Base-by-base conservation (phyloP, 192 early-diverging fungal species). In the Geranomyces variabilis region DNA sequence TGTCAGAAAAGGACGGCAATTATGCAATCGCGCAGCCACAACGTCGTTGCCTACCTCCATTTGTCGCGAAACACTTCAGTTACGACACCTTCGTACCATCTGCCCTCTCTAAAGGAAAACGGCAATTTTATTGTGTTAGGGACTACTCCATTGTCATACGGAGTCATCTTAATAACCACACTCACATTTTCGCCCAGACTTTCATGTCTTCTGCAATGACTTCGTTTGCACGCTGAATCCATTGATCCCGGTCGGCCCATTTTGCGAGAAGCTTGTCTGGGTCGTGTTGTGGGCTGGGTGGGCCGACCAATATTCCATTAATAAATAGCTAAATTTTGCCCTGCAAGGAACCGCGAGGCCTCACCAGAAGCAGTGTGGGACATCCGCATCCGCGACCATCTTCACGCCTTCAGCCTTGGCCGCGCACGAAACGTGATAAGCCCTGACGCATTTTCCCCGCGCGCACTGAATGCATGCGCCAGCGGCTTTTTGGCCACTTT, bases 391-490 rank as follows among this genome's bases (percentile, higher is more conserved):
- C 22, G 66, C 63, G 21, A 58, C 4, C 30, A 59, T 59, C 10
- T 15, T 45, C 22, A 70, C 22, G 10, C 26, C 15, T 1, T 45
- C 65, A 1, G 63, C 33, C 26, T 55, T 30, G 41, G 22, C 2
- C 84, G 81, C 84, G 70, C 84, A 86, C 3, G 82, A 67, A 4
- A 84, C 82, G 59, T 86, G 84, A 53, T 78, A 86, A 9, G 84
- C 79, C 30, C 78, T 36, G 24, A 77, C 60, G 68, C 84, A 86
- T 63, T 80, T 80, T 7, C 83, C 83, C 69, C 77, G 60, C 21
- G 70, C 78, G 62, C 84, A 86, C 75, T 86, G 84, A 66, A 86
- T 82, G 57, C 80, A 78, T 0, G 81, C 81, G 24, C 84, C 84
- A 6, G 58, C 43, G 29, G 77, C 62, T 4, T 21, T 51, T 57